These are phyloP conservation scores for Ogataea parapolymorpha DNA, from an alignment of 805 yeast species.

Conservation along the genomic window DNA sequence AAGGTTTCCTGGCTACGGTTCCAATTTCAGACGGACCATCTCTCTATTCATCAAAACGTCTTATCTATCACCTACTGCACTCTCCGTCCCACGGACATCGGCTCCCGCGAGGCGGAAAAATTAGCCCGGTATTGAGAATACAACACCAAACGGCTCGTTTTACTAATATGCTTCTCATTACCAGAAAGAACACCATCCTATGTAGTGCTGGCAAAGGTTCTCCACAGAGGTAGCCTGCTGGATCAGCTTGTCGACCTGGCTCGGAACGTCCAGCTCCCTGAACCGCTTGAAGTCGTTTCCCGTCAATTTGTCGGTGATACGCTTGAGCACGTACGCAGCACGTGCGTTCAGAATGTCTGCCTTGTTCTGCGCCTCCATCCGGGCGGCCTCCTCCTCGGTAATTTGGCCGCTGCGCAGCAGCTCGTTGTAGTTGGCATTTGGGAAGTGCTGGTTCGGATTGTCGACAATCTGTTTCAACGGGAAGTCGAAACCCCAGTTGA, in stretches of 20 bases:
- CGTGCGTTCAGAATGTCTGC: constrained; percentile 79
- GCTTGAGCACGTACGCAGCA: constrained; percentile 81
- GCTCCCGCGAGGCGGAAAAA: no score
- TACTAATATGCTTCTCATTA: constrained; percentile 27
- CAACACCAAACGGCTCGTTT: no score
- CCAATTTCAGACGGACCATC: no score
- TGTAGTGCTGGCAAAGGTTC: constrained; percentile 91
- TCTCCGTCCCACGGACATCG: no score
- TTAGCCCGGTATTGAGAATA: no score
- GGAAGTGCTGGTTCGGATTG: constrained; percentile 66
- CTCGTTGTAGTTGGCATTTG: constrained; percentile 67
- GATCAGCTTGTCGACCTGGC: constrained; percentile 89
- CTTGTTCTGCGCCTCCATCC: constrained; percentile 67
- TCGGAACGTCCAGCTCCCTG: constrained; percentile 70
- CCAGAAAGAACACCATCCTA: constrained; percentile 99
- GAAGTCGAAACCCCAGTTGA: constrained; percentile 97
- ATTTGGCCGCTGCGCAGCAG: constrained; percentile 68
- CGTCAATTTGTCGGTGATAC: constrained; percentile 88
- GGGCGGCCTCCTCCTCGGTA: constrained; percentile 71
- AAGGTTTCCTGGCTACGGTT: no score
- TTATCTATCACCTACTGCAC: no score
- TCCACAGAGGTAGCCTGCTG: constrained; percentile 97
- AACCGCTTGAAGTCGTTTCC: constrained; percentile 87
- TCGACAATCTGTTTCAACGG: constrained; percentile 77
- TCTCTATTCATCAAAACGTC: no score